Conservation (phyloP, 1,139 yeast genomes). For the Suzukiozyma palmioleophila region DNA sequence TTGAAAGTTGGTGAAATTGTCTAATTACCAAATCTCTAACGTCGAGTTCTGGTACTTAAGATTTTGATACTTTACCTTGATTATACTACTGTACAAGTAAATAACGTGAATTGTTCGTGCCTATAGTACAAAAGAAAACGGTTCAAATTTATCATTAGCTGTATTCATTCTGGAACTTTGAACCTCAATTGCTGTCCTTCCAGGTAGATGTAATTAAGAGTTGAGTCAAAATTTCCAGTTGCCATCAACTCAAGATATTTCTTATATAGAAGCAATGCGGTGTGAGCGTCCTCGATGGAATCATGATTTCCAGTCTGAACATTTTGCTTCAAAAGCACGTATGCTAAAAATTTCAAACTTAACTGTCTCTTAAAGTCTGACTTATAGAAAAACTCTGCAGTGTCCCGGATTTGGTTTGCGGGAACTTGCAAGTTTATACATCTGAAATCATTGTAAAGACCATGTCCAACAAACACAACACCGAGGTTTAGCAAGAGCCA, state of each 20-base stretch:
- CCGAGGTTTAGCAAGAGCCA: slow-evolving; percentile 89
- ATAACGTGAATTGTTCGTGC: neutral
- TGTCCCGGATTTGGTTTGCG: slow-evolving; percentile 77
- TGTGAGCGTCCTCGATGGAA: slow-evolving; percentile 91
- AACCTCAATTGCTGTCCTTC: slow-evolving; percentile 61
- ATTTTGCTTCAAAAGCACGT: slow-evolving; percentile 64
- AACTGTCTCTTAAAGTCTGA: slow-evolving; percentile 69
- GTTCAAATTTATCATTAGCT: neutral
- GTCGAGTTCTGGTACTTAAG: no score
- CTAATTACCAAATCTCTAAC: no score
- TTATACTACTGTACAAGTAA: no score
- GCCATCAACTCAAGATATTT: slow-evolving; percentile 61
- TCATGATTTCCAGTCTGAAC: slow-evolving; percentile 95
- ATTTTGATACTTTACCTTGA: no score
- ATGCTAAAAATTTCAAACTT: slow-evolving; percentile 86
- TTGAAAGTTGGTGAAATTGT: no score
- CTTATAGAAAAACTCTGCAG: slow-evolving; percentile 73
- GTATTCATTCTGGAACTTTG: slow-evolving; percentile 30
- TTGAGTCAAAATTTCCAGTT: slow-evolving; percentile 55
- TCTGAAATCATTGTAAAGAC: slow-evolving; percentile 84
- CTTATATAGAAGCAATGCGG: slow-evolving; percentile 76
- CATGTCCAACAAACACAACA: slow-evolving; percentile 93
- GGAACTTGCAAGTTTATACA: slow-evolving; percentile 92
- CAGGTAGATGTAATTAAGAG: slow-evolving; percentile 62
- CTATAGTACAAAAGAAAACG: neutral